Percentiles rank a stretch among this genome's conserved stretches.
Evolutionary conservation across 495 filamentous ascomycete species (phyloP).

Genomic region (Aspergillus nidulans): DNA sequence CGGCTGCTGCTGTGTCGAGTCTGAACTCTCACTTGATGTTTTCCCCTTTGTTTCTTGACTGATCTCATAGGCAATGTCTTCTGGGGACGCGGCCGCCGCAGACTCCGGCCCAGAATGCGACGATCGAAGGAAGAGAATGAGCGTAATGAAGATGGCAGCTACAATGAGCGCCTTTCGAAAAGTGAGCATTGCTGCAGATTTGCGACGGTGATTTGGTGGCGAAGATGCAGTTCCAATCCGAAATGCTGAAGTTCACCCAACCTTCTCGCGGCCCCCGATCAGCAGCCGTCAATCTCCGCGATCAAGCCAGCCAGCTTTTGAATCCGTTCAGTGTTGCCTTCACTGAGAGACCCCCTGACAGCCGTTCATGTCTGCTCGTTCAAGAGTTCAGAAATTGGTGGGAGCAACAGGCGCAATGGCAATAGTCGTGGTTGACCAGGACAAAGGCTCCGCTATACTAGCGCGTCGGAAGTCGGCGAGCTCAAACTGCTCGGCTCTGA

Average conservation of each 20-base stretch:
- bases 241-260: neutral
- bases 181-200: slow-evolving; percentile 51
- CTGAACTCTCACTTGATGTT: slow-evolving; percentile 16
- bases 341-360: slow-evolving; percentile 4
- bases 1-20: slow-evolving; percentile 28
- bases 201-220: neutral
- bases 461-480: neutral
- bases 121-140: slow-evolving; percentile 67
- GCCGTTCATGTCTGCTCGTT: slow-evolving; percentile 12
- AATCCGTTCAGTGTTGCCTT: neutral
- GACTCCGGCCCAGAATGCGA: slow-evolving; percentile 43
- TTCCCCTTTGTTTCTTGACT: slow-evolving; percentile 10
- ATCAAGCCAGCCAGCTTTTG: neutral
- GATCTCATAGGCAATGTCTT: neutral
- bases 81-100: slow-evolving; percentile 22
- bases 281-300: neutral
- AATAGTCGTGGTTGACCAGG: neutral
- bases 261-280: slow-evolving; percentile 13
- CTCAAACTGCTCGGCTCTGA: neutral
- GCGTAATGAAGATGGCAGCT: slow-evolving; percentile 60
- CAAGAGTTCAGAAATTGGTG: neutral
- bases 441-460: neutral
- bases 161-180: slow-evolving; percentile 69
- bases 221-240: neutral
- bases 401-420: neutral